These are phyloP conservation scores for Rosellinia necatrix DNA, from an alignment of 2,329 filamentous ascomycete genomes.

Conservation along the genomic window DNA sequence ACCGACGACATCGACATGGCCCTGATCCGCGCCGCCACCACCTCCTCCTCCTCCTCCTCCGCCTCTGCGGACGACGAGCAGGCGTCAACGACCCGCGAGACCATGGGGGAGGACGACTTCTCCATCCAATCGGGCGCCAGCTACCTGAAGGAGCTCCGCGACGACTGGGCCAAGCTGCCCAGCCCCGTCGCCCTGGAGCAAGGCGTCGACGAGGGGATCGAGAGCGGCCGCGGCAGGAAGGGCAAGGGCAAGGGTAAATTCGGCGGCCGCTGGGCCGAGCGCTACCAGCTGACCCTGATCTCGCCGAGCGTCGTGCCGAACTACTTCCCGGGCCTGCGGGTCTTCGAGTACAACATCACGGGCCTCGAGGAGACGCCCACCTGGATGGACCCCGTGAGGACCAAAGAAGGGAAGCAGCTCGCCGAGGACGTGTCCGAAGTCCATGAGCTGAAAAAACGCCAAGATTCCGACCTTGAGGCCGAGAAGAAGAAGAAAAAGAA, in stretches of 20 bases:
- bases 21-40: slow-evolving; percentile 44
- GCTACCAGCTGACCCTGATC: slow-evolving; percentile 81
- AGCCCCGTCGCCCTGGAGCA: slow-evolving; percentile 45
- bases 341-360: slow-evolving; percentile 92
- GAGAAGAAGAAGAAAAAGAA: slow-evolving; percentile 51
- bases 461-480: slow-evolving; percentile 35
- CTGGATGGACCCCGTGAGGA: slow-evolving; percentile 45
- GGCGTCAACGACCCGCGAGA: slow-evolving; percentile 43
- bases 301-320: slow-evolving; percentile 90
- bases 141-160: slow-evolving; percentile 78
- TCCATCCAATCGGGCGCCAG: slow-evolving; percentile 70
- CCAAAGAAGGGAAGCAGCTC: not conserved
- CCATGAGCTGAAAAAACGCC: slow-evolving; percentile 31
- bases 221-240: slow-evolving; percentile 51
- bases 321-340: slow-evolving; percentile 85
- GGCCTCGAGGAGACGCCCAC: slow-evolving; percentile 65
- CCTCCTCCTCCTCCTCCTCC: too few relatives aligned
- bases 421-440: slow-evolving; percentile 11
- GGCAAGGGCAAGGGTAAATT: slow-evolving; percentile 69
- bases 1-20: slow-evolving; percentile 73
- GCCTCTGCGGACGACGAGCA: too few relatives aligned
- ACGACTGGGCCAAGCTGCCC: slow-evolving; percentile 78
- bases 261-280: slow-evolving; percentile 80
- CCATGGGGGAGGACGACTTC: slow-evolving; percentile 59
- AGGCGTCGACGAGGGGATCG: slow-evolving; percentile 39